Percentiles rank a stretch among this genome's conserved stretches.
Conservation (phyloP, 306 rosid species). For the Pueraria montana region DNA sequence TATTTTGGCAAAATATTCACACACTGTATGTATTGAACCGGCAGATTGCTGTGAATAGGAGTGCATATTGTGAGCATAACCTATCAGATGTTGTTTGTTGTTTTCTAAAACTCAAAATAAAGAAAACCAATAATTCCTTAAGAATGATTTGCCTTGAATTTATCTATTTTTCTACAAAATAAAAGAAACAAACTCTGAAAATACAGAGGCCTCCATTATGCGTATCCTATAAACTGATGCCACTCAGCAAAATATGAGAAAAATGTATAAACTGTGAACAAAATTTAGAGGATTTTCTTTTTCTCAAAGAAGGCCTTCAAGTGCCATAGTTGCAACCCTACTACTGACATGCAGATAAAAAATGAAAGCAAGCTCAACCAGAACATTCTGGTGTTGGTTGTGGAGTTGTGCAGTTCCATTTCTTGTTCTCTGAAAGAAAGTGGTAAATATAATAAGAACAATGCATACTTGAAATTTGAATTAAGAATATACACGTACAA, state of each 20-base stretch:
- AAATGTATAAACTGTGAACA: background rate
- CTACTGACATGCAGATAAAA: slow-evolving; percentile 70
- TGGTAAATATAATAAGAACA: background rate
- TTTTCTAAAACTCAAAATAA: background rate
- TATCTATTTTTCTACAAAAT: background rate
- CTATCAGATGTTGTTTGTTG: too few relatives aligned
- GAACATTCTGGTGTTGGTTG: slow-evolving; percentile 62
- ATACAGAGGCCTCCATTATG: background rate
- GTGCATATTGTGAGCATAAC: too few relatives aligned
- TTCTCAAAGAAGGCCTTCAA: slow-evolving; percentile 76
- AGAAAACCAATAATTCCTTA: background rate
- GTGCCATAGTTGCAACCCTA: slow-evolving; percentile 77
- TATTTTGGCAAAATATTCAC: too few relatives aligned
- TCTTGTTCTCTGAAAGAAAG: slow-evolving; percentile 63
- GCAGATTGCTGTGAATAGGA: too few relatives aligned
- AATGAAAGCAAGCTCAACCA: slow-evolving; percentile 70
- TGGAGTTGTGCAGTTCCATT: slow-evolving; percentile 63
- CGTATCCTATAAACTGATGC: background rate
- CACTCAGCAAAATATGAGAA: background rate
- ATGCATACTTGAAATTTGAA: background rate
- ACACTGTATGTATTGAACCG: too few relatives aligned
- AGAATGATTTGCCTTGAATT: background rate
- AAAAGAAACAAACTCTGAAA: background rate
- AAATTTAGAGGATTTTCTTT: slow-evolving; percentile 68
- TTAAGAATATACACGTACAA: background rate